Evolutionary conservation across 306 rosid genomes (phyloP).

Genomic region (Cucurbita moschata): DNA sequence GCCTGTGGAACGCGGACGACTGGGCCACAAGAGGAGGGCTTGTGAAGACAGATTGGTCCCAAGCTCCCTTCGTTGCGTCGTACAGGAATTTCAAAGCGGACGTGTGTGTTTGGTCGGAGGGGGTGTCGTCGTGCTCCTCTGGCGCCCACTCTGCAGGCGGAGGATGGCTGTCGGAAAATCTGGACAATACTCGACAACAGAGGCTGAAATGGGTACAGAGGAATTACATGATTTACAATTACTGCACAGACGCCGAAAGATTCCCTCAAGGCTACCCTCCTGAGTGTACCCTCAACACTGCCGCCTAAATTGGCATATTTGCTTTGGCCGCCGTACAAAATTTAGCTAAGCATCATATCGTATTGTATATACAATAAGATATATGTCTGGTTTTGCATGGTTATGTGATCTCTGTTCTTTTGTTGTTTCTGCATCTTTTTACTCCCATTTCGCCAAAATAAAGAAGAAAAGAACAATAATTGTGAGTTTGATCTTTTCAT

Average conservation of each 20-base stretch:
- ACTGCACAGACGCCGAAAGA: conserved; percentile 34
- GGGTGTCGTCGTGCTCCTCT: conserved; percentile 30
- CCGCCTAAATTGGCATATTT: neutral
- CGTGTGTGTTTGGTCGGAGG: conserved; percentile 34
- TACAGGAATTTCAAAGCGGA: conserved; percentile 50
- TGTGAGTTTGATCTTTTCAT: neutral
- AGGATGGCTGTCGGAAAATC: conserved; percentile 30
- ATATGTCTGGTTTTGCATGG: neutral
- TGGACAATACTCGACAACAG: conserved; percentile 22
- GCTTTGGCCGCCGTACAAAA: neutral
- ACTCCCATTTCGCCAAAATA: neutral
- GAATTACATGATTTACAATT: conserved; percentile 51
- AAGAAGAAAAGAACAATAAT: neutral
- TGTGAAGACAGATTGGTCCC: conserved; percentile 50
- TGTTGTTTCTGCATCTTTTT: neutral
- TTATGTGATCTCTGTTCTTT: neutral
- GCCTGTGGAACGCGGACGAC: conserved; percentile 71
- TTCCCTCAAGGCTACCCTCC: conserved; percentile 48
- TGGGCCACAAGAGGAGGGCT: conserved; percentile 83
- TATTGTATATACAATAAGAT: neutral
- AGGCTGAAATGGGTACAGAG: conserved; percentile 41
- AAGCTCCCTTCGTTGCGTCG: conserved; percentile 48
- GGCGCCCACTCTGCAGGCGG: neutral
- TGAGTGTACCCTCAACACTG: conserved; percentile 21
- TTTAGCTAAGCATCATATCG: neutral